Conservation (phyloP, 768 basidiomycete species). For the Leccinellum luteum region DNA sequence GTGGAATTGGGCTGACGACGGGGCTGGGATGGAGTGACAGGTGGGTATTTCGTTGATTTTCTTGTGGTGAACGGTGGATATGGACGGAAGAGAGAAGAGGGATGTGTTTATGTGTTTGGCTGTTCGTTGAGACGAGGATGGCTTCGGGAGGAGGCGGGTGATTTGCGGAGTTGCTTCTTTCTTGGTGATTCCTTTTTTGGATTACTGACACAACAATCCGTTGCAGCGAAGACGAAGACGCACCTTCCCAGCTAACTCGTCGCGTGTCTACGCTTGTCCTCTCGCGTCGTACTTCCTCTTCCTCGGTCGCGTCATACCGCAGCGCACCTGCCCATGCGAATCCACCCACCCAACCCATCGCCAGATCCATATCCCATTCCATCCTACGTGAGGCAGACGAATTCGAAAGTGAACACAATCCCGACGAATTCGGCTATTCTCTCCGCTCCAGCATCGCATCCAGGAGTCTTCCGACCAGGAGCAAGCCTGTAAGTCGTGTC, state of each 20-base stretch:
- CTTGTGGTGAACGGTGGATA: not conserved
- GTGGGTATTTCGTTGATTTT: slow-evolving; percentile 32
- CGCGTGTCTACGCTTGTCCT: slow-evolving; percentile 59
- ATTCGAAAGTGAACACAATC: not conserved
- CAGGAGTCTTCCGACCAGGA: slow-evolving; percentile 24
- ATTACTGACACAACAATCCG: not conserved
- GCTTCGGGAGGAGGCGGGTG: slow-evolving; percentile 4
- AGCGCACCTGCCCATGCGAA: slow-evolving; percentile 15
- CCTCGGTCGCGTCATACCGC: slow-evolving; percentile 35
- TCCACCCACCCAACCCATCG: slow-evolving; percentile 15
- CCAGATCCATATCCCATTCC: slow-evolving; percentile 29
- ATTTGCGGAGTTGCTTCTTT: slow-evolving; percentile 11
- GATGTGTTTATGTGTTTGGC: slow-evolving; percentile 10
- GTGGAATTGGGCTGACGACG: slow-evolving; percentile 68
- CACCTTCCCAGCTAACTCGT: slow-evolving; percentile 62
- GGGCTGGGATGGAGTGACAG: slow-evolving; percentile 77
- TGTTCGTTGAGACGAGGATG: slow-evolving; percentile 3
- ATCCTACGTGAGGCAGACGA: slow-evolving; percentile 33
- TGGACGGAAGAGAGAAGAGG: not conserved
- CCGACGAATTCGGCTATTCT: slow-evolving; percentile 27
- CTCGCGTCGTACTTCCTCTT: slow-evolving; percentile 42
- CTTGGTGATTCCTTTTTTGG: slow-evolving; percentile 5
- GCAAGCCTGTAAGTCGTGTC: slow-evolving; percentile 20
- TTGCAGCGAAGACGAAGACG: slow-evolving; percentile 69
- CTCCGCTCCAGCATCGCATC: slow-evolving; percentile 11